phyloP scores from a whole-genome alignment of 2,329 filamentous ascomycete genomes.

The Ceratocystis colombiana region DNA sequence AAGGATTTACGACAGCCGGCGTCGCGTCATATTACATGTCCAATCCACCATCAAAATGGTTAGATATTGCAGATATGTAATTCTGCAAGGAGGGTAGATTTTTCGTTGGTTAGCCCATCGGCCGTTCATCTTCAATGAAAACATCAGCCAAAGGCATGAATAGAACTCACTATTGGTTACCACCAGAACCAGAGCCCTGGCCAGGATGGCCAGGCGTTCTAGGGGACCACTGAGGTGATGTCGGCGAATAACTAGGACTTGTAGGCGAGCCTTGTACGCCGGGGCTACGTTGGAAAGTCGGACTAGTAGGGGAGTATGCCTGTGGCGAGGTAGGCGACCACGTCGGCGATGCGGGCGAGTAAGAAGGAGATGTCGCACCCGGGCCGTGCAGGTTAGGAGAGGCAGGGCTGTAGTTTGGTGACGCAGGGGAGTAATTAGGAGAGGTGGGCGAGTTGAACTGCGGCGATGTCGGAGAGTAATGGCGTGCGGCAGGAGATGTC shows the following conservation, averaged over 20 bases:
- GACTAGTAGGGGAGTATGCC: conserved; percentile 54
- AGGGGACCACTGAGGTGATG: conserved; percentile 43
- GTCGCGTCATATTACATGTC: conserved; percentile 18
- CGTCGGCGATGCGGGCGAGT: conserved; percentile 61
- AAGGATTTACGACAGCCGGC: conserved; percentile 17
- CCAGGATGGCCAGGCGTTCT: conserved; percentile 37
- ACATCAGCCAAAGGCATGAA: conserved; percentile 5
- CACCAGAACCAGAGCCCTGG: conserved; percentile 30
- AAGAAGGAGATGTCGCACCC: conserved; percentile 47
- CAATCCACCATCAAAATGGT: background rate
- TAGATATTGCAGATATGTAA: conserved; percentile 13
- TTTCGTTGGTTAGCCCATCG: conserved; percentile 16
- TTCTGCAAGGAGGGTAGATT: conserved; percentile 38
- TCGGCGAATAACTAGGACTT: conserved; percentile 63
- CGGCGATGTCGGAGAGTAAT: conserved; percentile 63
- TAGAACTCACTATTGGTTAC: conserved; percentile 34
- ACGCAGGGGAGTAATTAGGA: conserved; percentile 60
- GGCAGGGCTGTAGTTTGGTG: conserved; percentile 62
- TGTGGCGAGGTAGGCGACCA: conserved; percentile 67
- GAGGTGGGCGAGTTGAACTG: conserved; percentile 67
- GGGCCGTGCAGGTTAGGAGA: conserved; percentile 45
- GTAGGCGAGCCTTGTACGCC: conserved; percentile 51
- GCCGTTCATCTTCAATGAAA: conserved; percentile 8
- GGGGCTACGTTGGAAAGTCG: conserved; percentile 47
- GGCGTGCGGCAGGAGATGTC: conserved; percentile 47